Evolutionary conservation across 2,329 filamentous ascomycete genomes (phyloP).

Genomic region (Apiospora koreana): DNA sequence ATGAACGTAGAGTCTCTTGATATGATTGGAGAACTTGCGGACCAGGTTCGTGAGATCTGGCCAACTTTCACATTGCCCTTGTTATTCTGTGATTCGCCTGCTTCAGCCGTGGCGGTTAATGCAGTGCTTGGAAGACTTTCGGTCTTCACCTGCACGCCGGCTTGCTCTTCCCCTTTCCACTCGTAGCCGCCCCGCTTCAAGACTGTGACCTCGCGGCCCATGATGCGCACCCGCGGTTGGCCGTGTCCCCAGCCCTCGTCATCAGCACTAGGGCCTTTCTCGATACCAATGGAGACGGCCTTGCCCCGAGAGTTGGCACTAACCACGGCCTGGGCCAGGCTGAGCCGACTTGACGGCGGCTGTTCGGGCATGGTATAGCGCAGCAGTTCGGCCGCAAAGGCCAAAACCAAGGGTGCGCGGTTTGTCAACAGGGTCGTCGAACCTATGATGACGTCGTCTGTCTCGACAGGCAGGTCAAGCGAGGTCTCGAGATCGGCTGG

Average conservation of each 20-base stretch:
- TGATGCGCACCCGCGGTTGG: constrained; percentile 70
- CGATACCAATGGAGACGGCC: constrained; percentile 73
- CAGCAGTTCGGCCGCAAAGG: constrained; percentile 73
- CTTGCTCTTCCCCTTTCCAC: constrained; percentile 47
- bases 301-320: constrained; percentile 79
- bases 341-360: constrained; percentile 79
- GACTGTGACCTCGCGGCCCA: constrained; percentile 74
- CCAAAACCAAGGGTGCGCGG: constrained; percentile 78
- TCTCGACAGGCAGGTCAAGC: constrained; percentile 58
- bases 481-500: constrained; percentile 64
- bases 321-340: constrained; percentile 80
- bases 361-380: constrained; percentile 85
- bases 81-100: constrained; percentile 19
- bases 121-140: constrained; percentile 15
- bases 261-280: constrained; percentile 63
- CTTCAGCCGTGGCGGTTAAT: constrained; percentile 20
- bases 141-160: constrained; percentile 17
- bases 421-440: constrained; percentile 69
- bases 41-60: constrained; percentile 44
- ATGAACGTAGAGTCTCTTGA: constrained; percentile 59
- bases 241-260: constrained; percentile 74
- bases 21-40: constrained; percentile 50
- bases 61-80: constrained; percentile 18
- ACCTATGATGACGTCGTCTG: constrained; percentile 61
- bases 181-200: constrained; percentile 78